Conservation (phyloP, 163 green algal species). For the Scenedesmus sp. region DNA sequence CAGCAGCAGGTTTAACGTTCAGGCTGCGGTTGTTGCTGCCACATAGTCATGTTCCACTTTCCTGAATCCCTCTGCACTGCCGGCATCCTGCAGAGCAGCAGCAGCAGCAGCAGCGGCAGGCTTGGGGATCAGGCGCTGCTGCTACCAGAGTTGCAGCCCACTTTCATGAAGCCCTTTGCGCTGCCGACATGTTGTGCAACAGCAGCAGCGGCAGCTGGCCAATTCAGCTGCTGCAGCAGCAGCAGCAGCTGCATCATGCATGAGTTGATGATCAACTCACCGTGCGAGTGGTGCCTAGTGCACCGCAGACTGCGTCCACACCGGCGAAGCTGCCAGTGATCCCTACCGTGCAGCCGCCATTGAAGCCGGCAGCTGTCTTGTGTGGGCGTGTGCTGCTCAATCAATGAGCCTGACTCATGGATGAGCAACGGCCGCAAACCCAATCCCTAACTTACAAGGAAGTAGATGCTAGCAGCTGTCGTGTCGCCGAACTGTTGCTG, state of each 20-base stretch:
- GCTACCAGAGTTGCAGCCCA: conserved; percentile 70
- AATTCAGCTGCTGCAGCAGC: neutral
- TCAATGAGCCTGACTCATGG: too few relatives aligned
- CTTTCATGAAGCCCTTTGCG: conserved; percentile 69
- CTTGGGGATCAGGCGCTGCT: neutral
- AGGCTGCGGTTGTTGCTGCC: neutral
- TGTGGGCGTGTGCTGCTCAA: too few relatives aligned
- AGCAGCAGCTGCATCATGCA: neutral
- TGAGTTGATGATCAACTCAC: neutral
- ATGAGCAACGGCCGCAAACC: too few relatives aligned
- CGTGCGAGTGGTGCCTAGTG: too few relatives aligned
- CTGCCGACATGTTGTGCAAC: conserved; percentile 59
- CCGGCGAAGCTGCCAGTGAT: too few relatives aligned
- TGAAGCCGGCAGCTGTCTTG: too few relatives aligned
- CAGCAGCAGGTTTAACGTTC: neutral
- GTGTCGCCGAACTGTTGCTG: too few relatives aligned
- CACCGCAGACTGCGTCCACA: too few relatives aligned
- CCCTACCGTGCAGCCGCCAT: too few relatives aligned
- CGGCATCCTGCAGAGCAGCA: neutral
- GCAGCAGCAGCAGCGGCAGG: conserved; percentile 42
- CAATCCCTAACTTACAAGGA: too few relatives aligned
- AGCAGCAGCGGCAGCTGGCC: neutral
- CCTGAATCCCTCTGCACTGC: conserved; percentile 71
- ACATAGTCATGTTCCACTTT: conserved; percentile 77
- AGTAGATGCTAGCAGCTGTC: too few relatives aligned